phyloP scores from a whole-genome alignment of 2,329 filamentous ascomycete genomes.

The Scolecobasidium constrictum region DNA sequence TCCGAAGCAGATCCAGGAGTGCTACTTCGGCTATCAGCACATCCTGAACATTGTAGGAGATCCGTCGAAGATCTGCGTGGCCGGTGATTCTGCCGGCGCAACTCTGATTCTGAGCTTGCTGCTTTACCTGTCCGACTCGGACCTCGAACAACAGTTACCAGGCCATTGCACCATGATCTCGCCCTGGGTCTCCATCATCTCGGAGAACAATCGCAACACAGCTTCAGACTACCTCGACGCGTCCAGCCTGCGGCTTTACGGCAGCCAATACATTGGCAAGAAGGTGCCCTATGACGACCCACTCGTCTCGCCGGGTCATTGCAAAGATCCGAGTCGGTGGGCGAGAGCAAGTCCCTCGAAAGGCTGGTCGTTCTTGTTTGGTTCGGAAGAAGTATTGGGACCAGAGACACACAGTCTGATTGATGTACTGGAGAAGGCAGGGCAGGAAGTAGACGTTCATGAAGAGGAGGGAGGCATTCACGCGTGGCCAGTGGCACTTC shows the following conservation, averaged over 20 bases:
- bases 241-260: conserved; percentile 56
- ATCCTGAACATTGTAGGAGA: conserved; percentile 47
- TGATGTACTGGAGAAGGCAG: conserved; percentile 41
- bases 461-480: conserved; percentile 61
- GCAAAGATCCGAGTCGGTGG: conserved; percentile 57
- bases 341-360: conserved; percentile 49
- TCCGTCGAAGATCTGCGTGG: conserved; percentile 55
- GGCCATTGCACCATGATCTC: conserved; percentile 64
- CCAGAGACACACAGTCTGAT: conserved; percentile 56
- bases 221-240: conserved; percentile 65
- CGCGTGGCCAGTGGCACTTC: conserved; percentile 66
- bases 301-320: conserved; percentile 59
- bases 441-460: conserved; percentile 43
- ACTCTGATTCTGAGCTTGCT: conserved; percentile 64
- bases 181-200: conserved; percentile 69
- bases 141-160: conserved; percentile 35
- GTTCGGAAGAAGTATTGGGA: conserved; percentile 67
- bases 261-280: conserved; percentile 53
- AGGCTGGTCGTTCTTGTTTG: conserved; percentile 34
- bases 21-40: conserved; percentile 59
- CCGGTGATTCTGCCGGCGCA: conserved; percentile 71
- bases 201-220: conserved; percentile 55
- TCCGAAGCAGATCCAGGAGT: conserved; percentile 62
- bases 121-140: conserved; percentile 49
- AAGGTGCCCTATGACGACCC: conserved; percentile 41